phyloP scores from a whole-genome alignment of 805 yeast genomes.

The Debaryomyces hansenii region DNA sequence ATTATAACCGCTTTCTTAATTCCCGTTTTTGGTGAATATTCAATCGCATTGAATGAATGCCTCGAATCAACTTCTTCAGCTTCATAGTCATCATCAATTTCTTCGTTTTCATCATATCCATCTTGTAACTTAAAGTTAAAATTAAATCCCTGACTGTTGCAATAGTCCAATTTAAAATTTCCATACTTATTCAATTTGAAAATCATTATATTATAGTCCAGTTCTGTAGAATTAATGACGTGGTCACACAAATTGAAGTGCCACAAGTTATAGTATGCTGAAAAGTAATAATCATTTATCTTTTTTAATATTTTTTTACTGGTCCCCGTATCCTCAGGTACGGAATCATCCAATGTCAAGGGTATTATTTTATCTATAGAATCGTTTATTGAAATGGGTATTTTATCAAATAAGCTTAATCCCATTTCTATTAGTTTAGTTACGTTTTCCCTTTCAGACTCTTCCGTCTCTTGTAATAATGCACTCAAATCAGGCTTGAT shows the following conservation, averaged over 20 bases:
- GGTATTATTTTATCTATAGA: conserved; percentile 44
- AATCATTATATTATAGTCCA: conserved; percentile 44
- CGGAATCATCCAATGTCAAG: conserved; percentile 27
- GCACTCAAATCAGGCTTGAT: conserved; percentile 53
- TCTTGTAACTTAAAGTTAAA: conserved; percentile 46
- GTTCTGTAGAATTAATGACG: conserved; percentile 10
- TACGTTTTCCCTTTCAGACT: conserved; percentile 18
- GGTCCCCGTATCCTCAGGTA: conserved; percentile 20
- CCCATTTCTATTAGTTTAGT: conserved; percentile 53
- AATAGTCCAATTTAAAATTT: conserved; percentile 48
- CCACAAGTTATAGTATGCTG: conserved; percentile 74
- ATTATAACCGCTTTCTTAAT: conserved; percentile 2
- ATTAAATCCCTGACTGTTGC: conserved; percentile 62
- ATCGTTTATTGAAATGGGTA: conserved; percentile 47
- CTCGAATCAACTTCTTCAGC: background rate
- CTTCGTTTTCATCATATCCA: conserved; percentile 8
- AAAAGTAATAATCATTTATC: conserved; percentile 60
- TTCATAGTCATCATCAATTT: background rate
- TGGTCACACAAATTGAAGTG: conserved; percentile 71
- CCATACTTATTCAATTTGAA: conserved; percentile 44
- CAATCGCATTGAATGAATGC: conserved; percentile 1
- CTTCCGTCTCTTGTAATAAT: conserved; percentile 37
- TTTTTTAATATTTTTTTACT: conserved; percentile 45
- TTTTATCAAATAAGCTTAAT: conserved; percentile 59
- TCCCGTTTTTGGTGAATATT: conserved; percentile 9